Evolutionary conservation across 192 early-diverging fungal species (phyloP).

Genomic region (Lobosporangium transversale): DNA sequence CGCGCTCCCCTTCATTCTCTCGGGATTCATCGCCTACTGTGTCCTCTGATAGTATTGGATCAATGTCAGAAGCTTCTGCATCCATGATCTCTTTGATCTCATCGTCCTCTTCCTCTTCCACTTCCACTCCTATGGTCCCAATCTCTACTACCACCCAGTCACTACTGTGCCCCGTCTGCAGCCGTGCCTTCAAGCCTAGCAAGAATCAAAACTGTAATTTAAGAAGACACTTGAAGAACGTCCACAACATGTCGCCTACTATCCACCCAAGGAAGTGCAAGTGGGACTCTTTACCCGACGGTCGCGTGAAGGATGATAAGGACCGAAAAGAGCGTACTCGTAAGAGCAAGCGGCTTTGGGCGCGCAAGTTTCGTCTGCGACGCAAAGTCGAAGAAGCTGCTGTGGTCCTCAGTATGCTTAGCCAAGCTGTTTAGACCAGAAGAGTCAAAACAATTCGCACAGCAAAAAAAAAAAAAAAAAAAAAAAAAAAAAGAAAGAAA

Average conservation of each 20-base stretch:
- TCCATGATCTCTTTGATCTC: constrained; percentile 29
- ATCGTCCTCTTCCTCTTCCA: background rate
- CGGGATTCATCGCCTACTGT: constrained; percentile 3
- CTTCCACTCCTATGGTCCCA: constrained; percentile 1
- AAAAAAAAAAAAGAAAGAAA: background rate
- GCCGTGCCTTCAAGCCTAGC: constrained; percentile 49
- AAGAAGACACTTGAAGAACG: constrained; percentile 43
- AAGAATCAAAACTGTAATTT: constrained; percentile 53
- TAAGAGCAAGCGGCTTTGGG: constrained; percentile 49
- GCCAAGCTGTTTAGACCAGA: constrained; percentile 38
- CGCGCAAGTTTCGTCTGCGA: constrained; percentile 50
- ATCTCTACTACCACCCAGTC: constrained; percentile 26
- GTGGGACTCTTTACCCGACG: constrained; percentile 49
- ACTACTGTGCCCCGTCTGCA: constrained; percentile 47
- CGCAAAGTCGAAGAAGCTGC: constrained; percentile 50
- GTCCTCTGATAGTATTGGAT: constrained; percentile 10
- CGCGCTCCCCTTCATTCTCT: constrained; percentile 25
- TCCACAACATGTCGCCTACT: constrained; percentile 48
- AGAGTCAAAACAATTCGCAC: background rate
- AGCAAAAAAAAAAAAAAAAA: constrained; percentile 18
- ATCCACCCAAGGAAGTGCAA: constrained; percentile 53
- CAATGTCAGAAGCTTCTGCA: constrained; percentile 34
- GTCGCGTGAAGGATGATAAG: constrained; percentile 52
- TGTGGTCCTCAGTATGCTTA: constrained; percentile 48
- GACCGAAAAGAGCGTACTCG: constrained; percentile 48